Evolutionary conservation across 495 filamentous ascomycete genomes (phyloP).

Genomic region (Chaetomium cochliodes): DNA sequence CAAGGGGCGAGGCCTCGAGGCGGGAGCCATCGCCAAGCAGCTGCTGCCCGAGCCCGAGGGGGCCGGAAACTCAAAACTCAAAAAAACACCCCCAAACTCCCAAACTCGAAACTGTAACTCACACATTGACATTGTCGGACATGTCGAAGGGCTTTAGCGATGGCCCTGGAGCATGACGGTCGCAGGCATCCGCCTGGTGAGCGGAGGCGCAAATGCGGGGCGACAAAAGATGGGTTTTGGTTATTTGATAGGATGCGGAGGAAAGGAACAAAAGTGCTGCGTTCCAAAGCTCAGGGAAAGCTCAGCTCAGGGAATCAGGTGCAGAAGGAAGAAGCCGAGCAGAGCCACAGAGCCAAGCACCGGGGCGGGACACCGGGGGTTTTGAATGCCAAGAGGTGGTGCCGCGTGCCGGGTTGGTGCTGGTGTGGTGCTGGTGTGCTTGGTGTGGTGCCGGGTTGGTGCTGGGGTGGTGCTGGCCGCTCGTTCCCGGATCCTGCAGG

Average conservation of each 20-base stretch:
- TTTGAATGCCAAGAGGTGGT: constrained; percentile 31
- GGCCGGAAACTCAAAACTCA: background rate
- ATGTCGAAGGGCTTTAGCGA: constrained; percentile 7
- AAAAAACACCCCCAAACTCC: too few relatives aligned
- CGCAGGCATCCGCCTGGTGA: background rate
- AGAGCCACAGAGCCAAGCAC: constrained; percentile 16
- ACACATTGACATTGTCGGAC: constrained; percentile 23
- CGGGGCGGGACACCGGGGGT: constrained; percentile 19
- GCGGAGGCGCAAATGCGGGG: background rate
- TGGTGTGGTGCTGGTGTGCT: background rate
- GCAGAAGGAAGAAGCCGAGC: constrained; percentile 20
- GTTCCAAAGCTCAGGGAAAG: background rate
- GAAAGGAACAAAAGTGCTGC: background rate
- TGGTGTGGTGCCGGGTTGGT: background rate
- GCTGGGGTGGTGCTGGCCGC: background rate
- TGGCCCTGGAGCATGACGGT: background rate
- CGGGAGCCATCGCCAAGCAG: constrained; percentile 29
- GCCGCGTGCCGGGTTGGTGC: constrained; percentile 3
- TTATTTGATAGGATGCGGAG: background rate
- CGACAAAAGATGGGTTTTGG: background rate
- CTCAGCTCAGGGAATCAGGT: background rate
- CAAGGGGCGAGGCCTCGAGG: constrained; percentile 27
- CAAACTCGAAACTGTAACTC: background rate
- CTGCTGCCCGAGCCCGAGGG: background rate
- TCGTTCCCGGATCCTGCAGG: background rate